Evolutionary conservation across 1,139 yeast species (phyloP), one percentile per base, ranked within the genome.

Genomic region (Kurtzmaniella quercitrusa): DNA sequence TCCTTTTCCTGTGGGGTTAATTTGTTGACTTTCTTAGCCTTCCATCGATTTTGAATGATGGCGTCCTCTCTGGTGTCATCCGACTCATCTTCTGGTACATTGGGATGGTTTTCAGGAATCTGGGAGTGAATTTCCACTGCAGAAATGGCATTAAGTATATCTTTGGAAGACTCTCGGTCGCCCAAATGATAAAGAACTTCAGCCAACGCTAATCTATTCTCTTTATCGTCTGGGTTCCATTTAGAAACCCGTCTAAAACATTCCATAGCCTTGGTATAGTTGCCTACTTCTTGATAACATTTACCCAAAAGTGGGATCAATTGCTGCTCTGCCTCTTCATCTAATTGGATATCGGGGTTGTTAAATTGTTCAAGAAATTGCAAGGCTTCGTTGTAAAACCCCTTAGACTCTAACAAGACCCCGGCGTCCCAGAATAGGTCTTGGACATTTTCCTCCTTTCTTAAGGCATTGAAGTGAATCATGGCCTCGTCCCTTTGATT

Each of bases 381-480:
- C 25, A 89, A 68, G 0, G 98, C 97, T 41, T 85, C 91, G 29
- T 77, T 76, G 55, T 77, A 85, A 42, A 78, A 67, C 3, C 89
- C 91, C 41, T 79, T 77, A 17, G 79, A 81, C 48, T 85, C 88
- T 37, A 90, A 65, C 6, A 82, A 81, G 41, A 75, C 74, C 2
- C 95, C 98, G 1, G 93, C 93, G 37, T 84, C 90, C 53, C 76
- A 71, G 53, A 76, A 85, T 43, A 91, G 69, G 65, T 93, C 98
- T 3, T 82, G 71, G 39, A 85, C 80, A 23, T 79, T 85, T 7
- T 74, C 75, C 15, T 81, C 77, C 27, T 78, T 78, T 38, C 79
- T 81, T 38, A 82, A 63, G 49, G 75, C 76, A 34, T 74, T 77
- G 51, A 87, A 83, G 59, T 91, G 95, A 9, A 62, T 65, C 52